These are phyloP conservation scores for Stromatinia cepivora DNA, from an alignment of 2,329 filamentous ascomycete species.

Conservation along the genomic window DNA sequence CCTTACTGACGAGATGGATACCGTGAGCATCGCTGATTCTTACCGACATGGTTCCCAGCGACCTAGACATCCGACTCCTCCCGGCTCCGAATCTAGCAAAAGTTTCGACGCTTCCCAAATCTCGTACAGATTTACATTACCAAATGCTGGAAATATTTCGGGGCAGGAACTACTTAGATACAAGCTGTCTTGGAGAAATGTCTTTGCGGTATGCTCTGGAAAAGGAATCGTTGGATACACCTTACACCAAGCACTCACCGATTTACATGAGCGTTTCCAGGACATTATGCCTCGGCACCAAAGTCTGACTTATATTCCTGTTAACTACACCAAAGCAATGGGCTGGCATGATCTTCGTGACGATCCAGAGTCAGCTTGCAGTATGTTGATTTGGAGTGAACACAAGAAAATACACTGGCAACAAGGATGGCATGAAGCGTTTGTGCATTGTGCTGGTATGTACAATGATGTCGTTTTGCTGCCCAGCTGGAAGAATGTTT, in stretches of 20 bases:
- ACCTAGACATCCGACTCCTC: conserved; percentile 1
- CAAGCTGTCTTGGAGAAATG: conserved; percentile 67
- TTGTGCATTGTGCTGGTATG: conserved; percentile 67
- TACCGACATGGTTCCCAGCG: background rate
- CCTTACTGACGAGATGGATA: conserved; percentile 52
- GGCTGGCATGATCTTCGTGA: conserved; percentile 65
- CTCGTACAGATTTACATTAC: conserved; percentile 64
- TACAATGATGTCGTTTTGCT: conserved; percentile 52
- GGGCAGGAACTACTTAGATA: conserved; percentile 54
- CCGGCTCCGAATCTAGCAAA: conserved; percentile 14
- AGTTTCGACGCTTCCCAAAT: conserved; percentile 44
- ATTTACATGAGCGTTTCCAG: conserved; percentile 60
- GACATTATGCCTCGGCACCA: conserved; percentile 55
- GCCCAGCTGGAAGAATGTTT: conserved; percentile 58
- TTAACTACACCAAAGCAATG: conserved; percentile 60
- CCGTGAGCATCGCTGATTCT: conserved; percentile 25
- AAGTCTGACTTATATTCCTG: conserved; percentile 37
- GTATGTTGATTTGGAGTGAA: conserved; percentile 66
- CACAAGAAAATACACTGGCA: conserved; percentile 59
- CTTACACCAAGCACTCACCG: conserved; percentile 61
- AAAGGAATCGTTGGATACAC: conserved; percentile 65
- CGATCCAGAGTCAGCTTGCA: conserved; percentile 59
- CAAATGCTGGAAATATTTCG: conserved; percentile 52
- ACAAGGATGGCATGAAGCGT: conserved; percentile 67
- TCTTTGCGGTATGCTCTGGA: conserved; percentile 65